Base-by-base conservation (phyloP, 306 rosid species). In the Senna tora region DNA sequence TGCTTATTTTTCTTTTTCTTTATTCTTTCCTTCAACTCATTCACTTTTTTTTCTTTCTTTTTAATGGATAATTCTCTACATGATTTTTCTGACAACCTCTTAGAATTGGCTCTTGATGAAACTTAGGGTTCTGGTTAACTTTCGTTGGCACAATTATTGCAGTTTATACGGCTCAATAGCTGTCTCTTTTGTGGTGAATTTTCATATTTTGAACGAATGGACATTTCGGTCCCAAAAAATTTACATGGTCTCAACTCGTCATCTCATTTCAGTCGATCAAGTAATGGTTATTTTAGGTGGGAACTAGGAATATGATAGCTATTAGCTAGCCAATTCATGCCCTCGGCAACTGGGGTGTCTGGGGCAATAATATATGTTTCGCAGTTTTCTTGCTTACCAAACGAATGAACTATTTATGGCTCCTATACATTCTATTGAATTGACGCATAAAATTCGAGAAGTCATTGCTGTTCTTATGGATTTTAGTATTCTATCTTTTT, bases 51-150 rank as follows among this genome's bases (percentile, higher is more conserved):
- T 10, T 19, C 13, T 64, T 20, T 43, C 0, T 9, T 1, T 2
- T 22, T 52, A 25, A 25, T 59, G 14, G 46, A 54, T 60, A 60
- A 9, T 60, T 34, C 7, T 38, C 32, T 10, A 0, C 20, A 22
- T 36, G 36, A n/a, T 7, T 64, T 64, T 42, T 46, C 19, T 64
- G 8, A 12, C 20, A 17, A 0, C 9, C 53, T 42, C 36, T 42
- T 22, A n/a, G 11, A 43, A 22, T 64, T 34, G 20, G 15, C 7
- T 30, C 4, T 28, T 32, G 16, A 47, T 59, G 46, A 72, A 11
- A 25, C 32, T 63, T 51, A 63, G 71, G 77, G 64, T 63, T 73
- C 71, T 63, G 4, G 50, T 41, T 15, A 20, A 15, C 63, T 34
- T 16, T 38, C 43, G 10, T 11, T 5, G 77, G 15, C 5, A 39